Percentiles rank a stretch among this genome's conserved stretches.
Evolutionary conservation across 2,329 filamentous ascomycete genomes (phyloP).

Genomic region (Talaromyces sp.): DNA sequence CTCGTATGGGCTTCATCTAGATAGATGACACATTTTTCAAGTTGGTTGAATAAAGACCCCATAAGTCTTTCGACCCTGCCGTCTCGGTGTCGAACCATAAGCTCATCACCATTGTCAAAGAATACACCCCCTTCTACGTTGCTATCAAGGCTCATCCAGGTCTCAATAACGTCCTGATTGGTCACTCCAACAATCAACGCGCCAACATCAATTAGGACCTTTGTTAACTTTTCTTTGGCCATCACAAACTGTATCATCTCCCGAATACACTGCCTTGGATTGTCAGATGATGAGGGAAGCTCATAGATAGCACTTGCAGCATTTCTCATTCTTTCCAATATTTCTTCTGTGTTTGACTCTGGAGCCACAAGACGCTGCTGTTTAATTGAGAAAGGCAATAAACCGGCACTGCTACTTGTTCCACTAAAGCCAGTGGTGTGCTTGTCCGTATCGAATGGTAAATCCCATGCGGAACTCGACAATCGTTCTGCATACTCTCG

Average conservation of each 20-base stretch:
- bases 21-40: neutral
- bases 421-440: constrained; percentile 65
- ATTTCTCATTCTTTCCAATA: neutral
- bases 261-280: neutral
- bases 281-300: neutral
- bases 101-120: neutral
- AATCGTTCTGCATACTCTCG: constrained; percentile 55
- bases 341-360: constrained; percentile 41
- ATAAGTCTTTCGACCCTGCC: neutral
- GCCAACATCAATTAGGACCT: constrained; percentile 67
- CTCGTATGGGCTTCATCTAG: neutral
- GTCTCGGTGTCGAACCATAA: neutral
- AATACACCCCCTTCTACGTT: neutral
- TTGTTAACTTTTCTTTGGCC: constrained; percentile 34
- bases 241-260: constrained; percentile 47
- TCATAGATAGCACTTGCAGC: neutral
- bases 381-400: constrained; percentile 54
- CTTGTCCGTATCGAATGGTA: neutral
- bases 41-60: neutral
- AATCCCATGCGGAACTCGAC: constrained; percentile 45
- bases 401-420: constrained; percentile 59
- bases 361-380: constrained; percentile 54
- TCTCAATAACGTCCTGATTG: constrained; percentile 51
- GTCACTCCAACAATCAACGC: constrained; percentile 63
- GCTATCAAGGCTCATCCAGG: constrained; percentile 47